Evolutionary conservation across 805 yeast species (phyloP).

Genomic region (Ogataea kodamae): DNA sequence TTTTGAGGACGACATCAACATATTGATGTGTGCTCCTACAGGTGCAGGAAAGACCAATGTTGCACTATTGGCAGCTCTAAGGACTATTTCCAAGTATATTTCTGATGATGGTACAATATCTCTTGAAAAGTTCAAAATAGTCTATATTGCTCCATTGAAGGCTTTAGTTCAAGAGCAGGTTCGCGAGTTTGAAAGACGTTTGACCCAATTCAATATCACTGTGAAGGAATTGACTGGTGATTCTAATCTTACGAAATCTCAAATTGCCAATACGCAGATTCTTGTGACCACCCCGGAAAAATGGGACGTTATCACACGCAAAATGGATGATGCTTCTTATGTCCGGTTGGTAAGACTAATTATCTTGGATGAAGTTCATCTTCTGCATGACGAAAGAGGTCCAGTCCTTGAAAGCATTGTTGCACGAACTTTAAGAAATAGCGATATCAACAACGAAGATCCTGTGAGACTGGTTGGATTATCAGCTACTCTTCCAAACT

Average conservation of each 20-base stretch:
- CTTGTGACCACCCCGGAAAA: constrained; percentile 94
- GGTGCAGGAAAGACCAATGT: constrained; percentile 99
- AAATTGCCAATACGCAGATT: constrained; percentile 74
- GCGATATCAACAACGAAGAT: constrained; percentile 37
- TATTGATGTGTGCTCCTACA: constrained; percentile 93
- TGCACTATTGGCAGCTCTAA: constrained; percentile 79
- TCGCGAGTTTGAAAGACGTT: constrained; percentile 72
- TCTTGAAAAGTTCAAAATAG: constrained; percentile 62
- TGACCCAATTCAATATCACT: constrained; percentile 57
- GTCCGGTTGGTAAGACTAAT: constrained; percentile 62
- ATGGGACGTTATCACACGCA: constrained; percentile 95
- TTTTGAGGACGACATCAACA: constrained; percentile 62
- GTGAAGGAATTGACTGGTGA: constrained; percentile 94
- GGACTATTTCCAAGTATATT: constrained; percentile 54
- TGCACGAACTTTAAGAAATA: constrained; percentile 60
- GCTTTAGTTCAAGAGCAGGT: constrained; percentile 96
- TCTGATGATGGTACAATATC: constrained; percentile 47
- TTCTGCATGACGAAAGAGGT: constrained; percentile 91
- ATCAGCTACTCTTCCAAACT: constrained; percentile 92
- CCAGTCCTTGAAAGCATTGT: constrained; percentile 90
- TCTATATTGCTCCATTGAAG: constrained; percentile 88
- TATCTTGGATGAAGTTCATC: constrained; percentile 89
- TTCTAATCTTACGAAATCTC: constrained; percentile 67
- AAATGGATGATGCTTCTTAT: constrained; percentile 62
- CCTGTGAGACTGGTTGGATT: constrained; percentile 73